Evolutionary conservation across 1,284 basidiomycete genomes (phyloP), one percentile per base, ranked within the genome.

Genomic region (Sporisorium sorghi): DNA sequence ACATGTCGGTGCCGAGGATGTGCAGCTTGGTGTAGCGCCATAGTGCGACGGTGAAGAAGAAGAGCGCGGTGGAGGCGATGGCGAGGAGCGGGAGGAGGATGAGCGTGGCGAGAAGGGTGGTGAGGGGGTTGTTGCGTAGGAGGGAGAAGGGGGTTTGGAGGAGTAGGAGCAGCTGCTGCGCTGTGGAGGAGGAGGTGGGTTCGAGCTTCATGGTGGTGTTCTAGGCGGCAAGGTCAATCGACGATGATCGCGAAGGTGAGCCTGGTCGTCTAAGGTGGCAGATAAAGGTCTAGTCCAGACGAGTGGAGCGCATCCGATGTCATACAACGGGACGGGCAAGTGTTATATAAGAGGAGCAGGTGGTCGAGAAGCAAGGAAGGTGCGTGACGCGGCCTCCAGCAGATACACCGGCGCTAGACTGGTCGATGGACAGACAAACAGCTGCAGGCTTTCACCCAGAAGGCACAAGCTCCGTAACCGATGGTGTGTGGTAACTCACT

Each of bases 1-100:
- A 76, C n/a, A 40, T 26, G 32, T 76, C 71, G n/a, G 56, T 63
- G 47, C 52, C 39, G n/a, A 68, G 44, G 14, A 74, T 33, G 46
- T 73, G 48, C 1, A 73, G 47, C 7, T 44, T 39, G 60, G 67
- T 37, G 42, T 55, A 60, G 32, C 61, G 67, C 39, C 53, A 70
- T 24, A 21, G 1, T 0, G 67, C 57, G 10, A 56, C 26, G 30
- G 21, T 14, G 23, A 70, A 33, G 39, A 64, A 56, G 24, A 11
- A 21, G 3, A 37, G 4, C 0, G 53, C 48, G 9, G 44, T 28
- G 14, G 54, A 9, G 9, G 50, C 11, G 39, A 51, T 11, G 17
- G 44, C 8, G 17, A 42, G 5, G 24, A 63, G 32, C 1, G 67
- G 67, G 17, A 58, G 1, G 19, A 63, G 46, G 30, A 68, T 17